Evolutionary conservation across 495 filamentous ascomycete species (phyloP), one percentile per base, ranked within the genome.

Genomic region (Massariosphaeria phaeospora): DNA sequence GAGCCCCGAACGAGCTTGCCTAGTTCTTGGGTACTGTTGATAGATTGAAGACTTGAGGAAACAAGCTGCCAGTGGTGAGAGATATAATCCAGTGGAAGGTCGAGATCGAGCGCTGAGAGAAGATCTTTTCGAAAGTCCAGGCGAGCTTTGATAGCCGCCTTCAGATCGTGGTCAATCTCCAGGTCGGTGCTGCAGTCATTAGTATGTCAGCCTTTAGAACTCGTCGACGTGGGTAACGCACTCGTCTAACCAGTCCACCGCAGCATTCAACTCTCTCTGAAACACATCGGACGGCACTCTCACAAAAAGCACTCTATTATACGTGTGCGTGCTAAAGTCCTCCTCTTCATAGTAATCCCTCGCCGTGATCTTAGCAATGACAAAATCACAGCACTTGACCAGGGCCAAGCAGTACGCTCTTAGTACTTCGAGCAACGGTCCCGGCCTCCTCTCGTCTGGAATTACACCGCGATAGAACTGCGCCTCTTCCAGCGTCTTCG

Each of bases 301-400:
- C 7, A 83, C 78, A 24, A 97, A 71, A 0, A 99, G 76, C 35
- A 76, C 78, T 24, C 91, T 80, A 57, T 89, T 84, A 67, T 91
- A 97, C 0, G 91, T 81, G 66, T 94, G 89, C 3, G 86, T 88
- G 20, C 90, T 86, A 60, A 97, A 96, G 63, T 98, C 93, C 70
- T 98, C 93, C 72, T 98, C 93, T 86, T 98, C 93, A 66, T 88
- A 95, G 61, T 83, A 95, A 61, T 91, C 84, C 67, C 96, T 88
- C 20, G 73, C 71, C 36, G 77, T 79, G 50, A 97, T 84, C 21
- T 79, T 77, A 41, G 78, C 74, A 60, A 91, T 85, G 5, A 94
- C 89, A 64, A 82, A 79, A 55, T 81, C 84, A 68, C 91, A 96
- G 31, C 81, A 78, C 67, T 93, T 96, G 46, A 97, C 70, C 53